Evolutionary conservation across 352 stramenopile species (phyloP).

Genomic region (Phytopythium mirpurense): DNA sequence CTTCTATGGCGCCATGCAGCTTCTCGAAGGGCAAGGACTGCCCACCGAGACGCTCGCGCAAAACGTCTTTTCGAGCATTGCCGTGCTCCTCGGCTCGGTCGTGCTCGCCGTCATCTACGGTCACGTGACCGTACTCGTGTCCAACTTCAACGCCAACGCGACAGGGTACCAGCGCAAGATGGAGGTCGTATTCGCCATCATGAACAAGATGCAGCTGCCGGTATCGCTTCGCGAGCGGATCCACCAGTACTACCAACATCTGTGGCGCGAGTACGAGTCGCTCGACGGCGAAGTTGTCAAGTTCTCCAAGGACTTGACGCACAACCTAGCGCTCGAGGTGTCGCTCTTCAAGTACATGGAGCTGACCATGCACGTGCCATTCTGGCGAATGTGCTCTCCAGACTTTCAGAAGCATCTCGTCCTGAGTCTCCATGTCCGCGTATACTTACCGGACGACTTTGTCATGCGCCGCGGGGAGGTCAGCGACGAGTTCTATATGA

Average conservation of each 20-base stretch:
- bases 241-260: conserved; percentile 65
- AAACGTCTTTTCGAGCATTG: conserved; percentile 30
- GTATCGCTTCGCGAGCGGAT: conserved; percentile 44
- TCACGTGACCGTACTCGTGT: conserved; percentile 49
- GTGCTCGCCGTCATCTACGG: conserved; percentile 53
- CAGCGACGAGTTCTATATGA: conserved; percentile 59
- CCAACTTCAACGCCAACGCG: conserved; percentile 50
- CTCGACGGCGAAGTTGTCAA: conserved; percentile 41
- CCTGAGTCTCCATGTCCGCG: conserved; percentile 33
- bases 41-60: conserved; percentile 17
- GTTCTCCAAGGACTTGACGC: conserved; percentile 50
- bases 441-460: conserved; percentile 62
- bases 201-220: conserved; percentile 50
- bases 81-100: conserved; percentile 38
- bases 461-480: conserved; percentile 45
- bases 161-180: conserved; percentile 52
- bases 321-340: conserved; percentile 61
- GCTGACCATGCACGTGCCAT: conserved; percentile 37
- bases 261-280: conserved; percentile 64
- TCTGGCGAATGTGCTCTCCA: conserved; percentile 33
- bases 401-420: conserved; percentile 59
- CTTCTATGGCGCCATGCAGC: conserved; percentile 37
- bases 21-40: conserved; percentile 37
- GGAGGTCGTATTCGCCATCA: conserved; percentile 43
- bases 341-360: conserved; percentile 71